Evolutionary conservation across 352 stramenopile genomes (phyloP).

Genomic region (Phytophthora citricola): DNA sequence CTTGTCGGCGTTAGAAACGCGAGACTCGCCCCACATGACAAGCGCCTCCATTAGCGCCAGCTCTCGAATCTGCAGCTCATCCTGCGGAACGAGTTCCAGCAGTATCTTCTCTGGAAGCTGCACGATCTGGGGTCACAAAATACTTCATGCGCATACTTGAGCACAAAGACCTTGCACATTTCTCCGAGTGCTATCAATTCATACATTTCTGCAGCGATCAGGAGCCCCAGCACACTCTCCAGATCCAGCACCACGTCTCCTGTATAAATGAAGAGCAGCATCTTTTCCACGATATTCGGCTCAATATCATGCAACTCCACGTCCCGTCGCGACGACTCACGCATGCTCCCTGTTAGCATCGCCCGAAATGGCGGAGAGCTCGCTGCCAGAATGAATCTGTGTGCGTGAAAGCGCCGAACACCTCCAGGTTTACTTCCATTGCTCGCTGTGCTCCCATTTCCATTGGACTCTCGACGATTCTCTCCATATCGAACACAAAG

Average conservation of each 20-base stretch:
- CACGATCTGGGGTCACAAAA: slow-evolving; percentile 80
- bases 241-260: slow-evolving; percentile 80
- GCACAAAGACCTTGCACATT: slow-evolving; percentile 86
- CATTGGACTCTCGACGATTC: slow-evolving; percentile 14
- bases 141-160: slow-evolving; percentile 83
- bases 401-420: slow-evolving; percentile 59
- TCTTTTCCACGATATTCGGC: slow-evolving; percentile 73
- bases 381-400: slow-evolving; percentile 85
- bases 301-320: slow-evolving; percentile 79
- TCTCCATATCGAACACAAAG: slow-evolving; percentile 52
- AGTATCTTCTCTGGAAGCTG: slow-evolving; percentile 85
- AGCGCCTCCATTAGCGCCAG: slow-evolving; percentile 80
- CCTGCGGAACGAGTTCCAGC: slow-evolving; percentile 79
- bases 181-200: slow-evolving; percentile 77
- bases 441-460: slow-evolving; percentile 1
- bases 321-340: slow-evolving; percentile 71
- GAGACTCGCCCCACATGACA: slow-evolving; percentile 80
- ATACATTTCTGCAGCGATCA: slow-evolving; percentile 87
- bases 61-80: slow-evolving; percentile 89
- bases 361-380: slow-evolving; percentile 85
- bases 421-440: slow-evolving; percentile 11
- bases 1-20: slow-evolving; percentile 54
- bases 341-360: slow-evolving; percentile 86
- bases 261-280: slow-evolving; percentile 89
- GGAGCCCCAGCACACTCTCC: slow-evolving; percentile 74